Conservation (phyloP, 2,329 filamentous ascomycete species). For the Epichloe coenophiala region DNA sequence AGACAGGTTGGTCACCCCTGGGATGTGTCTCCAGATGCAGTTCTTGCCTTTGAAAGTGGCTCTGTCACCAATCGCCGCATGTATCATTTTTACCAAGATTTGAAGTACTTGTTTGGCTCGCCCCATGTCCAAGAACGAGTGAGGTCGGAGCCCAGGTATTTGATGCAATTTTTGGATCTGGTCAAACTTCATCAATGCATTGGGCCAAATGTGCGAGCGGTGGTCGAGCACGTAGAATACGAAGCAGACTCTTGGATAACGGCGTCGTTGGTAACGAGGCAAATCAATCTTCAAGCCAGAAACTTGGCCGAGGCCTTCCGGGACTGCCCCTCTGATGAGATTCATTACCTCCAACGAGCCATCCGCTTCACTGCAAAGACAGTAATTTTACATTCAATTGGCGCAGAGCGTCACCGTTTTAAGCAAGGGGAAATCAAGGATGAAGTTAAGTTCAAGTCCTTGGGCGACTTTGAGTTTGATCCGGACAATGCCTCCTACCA, state of each 20-base stretch:
- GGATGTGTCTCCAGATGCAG: constrained; percentile 74
- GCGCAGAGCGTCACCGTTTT: constrained; percentile 77
- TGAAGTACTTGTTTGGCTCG: constrained; percentile 81
- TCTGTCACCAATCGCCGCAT: constrained; percentile 90
- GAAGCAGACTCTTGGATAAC: constrained; percentile 98
- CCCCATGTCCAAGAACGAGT: constrained; percentile 78
- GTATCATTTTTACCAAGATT: constrained; percentile 94
- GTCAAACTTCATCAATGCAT: constrained; percentile 96
- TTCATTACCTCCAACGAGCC: constrained; percentile 51
- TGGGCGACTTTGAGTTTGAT: constrained; percentile 73
- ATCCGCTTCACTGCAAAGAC: constrained; percentile 66
- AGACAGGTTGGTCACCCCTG: constrained; percentile 89
- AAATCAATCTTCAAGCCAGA: constrained; percentile 85
- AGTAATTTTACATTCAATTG: constrained; percentile 79
- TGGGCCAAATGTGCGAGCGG: constrained; percentile 78
- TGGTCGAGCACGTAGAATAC: constrained; percentile 95
- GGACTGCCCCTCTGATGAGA: constrained; percentile 50
- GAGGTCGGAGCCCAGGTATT: constrained; percentile 70
- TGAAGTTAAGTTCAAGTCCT: constrained; percentile 66
- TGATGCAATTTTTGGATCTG: constrained; percentile 88
- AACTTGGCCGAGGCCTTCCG: constrained; percentile 81
- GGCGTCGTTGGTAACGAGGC: constrained; percentile 81
- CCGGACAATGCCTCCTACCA: constrained; percentile 39
- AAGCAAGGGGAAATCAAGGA: constrained; percentile 78
- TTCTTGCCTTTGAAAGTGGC: constrained; percentile 83